Base-by-base conservation (phyloP, 345 rosid species). In the Chamaenerion angustifolium region DNA sequence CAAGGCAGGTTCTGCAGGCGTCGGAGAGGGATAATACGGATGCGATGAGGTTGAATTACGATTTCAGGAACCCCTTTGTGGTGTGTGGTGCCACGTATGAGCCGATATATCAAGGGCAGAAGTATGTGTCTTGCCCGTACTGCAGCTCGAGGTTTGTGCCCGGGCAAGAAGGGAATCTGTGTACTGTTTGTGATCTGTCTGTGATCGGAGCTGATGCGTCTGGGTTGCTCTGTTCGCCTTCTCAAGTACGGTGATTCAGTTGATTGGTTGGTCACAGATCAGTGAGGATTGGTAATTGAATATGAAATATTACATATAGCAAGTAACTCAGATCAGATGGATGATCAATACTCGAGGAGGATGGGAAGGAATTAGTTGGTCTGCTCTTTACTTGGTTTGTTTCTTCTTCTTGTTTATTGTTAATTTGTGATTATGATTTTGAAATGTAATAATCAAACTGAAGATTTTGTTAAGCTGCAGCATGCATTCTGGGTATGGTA, bases 31-130 rank as follows among this genome's bases (percentile, higher is more conserved):
- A 83, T 50, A 72, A 76, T 87, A 71, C 58, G 0, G 96, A 92
- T 69, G 72, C 60, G 40, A 49, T 76, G 10, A 64, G 74, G 65
- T 68, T 92, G 55, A 92, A 84, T 54, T 92, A 84, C 27, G 98
- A 92, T 58, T 92, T 82, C 71, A 77, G 98, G 57, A 92, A 92
- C 68, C 98, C 96, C 0, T 90, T 86, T 64, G 94, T 82, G 56
- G 68, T 68, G 15, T 90, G 98, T 49, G 98, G 87, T 3, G 75
- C 98, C 8, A 90, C 98, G 0, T 79, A 86, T 43, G 92, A 79
- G 4, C 98, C 98, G 0, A 90, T 90, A 47, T 90, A 90, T 67
- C 79, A 75, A 47, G 98, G 98, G 45, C 92, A 90, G 69, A 90
- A 80, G 74, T 78, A 87, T 25, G 75, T 75, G 2, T 69, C 87